Conservation (phyloP, 176 grass and related monocot genomes). For the Bromus sterilis region DNA sequence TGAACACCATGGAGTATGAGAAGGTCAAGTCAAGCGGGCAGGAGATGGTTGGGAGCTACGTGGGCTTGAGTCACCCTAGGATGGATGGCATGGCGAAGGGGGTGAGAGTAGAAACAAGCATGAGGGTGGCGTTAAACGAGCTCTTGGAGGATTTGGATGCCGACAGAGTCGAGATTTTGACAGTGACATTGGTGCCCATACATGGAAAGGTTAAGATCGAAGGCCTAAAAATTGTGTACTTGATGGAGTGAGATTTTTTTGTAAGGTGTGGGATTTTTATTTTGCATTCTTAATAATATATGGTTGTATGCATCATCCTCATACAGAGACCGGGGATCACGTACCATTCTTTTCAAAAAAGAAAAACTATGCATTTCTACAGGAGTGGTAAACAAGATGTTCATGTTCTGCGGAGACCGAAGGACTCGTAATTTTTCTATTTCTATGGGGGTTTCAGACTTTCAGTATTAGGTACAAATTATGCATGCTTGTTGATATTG, state of each 20-base stretch:
- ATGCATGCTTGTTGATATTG: too few species aligned
- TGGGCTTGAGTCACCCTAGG: neutral
- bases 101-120: neutral
- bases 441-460: too few species aligned
- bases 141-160: slow-evolving; percentile 33
- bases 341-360: too few species aligned
- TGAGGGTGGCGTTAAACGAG: slow-evolving; percentile 32
- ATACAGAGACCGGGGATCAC: too few species aligned
- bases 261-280: too few species aligned
- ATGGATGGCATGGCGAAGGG: neutral
- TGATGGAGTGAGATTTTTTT: neutral
- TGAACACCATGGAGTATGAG: slow-evolving; percentile 17
- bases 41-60: slow-evolving; percentile 41
- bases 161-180: slow-evolving; percentile 1
- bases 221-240: neutral
- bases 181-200: slow-evolving; percentile 34
- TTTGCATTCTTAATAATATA: too few species aligned
- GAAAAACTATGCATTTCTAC: too few species aligned
- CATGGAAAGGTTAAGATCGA: slow-evolving; percentile 13
- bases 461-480: too few species aligned
- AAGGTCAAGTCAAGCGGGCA: slow-evolving; percentile 4
- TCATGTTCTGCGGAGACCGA: too few species aligned
- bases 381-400: too few species aligned
- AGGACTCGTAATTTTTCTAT: too few species aligned
- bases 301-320: too few species aligned